Evolutionary conservation across 2,329 filamentous ascomycete species (phyloP).

Genomic region (Fusarium palustre): DNA sequence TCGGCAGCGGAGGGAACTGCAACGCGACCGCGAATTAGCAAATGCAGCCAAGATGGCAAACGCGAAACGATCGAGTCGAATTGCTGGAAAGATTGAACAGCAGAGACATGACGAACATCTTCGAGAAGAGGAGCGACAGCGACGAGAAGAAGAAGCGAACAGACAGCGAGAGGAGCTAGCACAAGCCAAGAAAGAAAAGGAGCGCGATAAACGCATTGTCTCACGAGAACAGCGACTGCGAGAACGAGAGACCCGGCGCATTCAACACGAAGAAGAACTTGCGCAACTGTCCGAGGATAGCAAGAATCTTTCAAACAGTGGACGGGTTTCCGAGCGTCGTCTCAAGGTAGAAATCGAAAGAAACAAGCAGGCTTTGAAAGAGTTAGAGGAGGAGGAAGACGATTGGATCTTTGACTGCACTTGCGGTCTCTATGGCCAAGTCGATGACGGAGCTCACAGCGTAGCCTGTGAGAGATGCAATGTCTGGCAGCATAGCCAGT

Average conservation of each 20-base stretch:
- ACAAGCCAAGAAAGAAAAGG: slow-evolving; percentile 70
- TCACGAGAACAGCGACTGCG: slow-evolving; percentile 87
- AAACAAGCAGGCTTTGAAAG: slow-evolving; percentile 79
- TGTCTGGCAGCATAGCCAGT: slow-evolving; percentile 97
- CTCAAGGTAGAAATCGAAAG: slow-evolving; percentile 86
- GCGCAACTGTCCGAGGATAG: slow-evolving; percentile 82
- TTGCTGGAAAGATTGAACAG: slow-evolving; percentile 84
- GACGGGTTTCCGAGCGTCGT: slow-evolving; percentile 80
- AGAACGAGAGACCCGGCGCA: slow-evolving; percentile 85
- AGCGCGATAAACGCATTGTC: slow-evolving; percentile 81
- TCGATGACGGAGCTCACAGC: slow-evolving; percentile 94
- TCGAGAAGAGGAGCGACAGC: slow-evolving; percentile 71
- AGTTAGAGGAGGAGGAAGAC: slow-evolving; percentile 79
- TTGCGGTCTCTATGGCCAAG: slow-evolving; percentile 89
- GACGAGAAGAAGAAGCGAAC: slow-evolving; percentile 67
- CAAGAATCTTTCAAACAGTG: slow-evolving; percentile 67
- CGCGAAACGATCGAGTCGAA: slow-evolving; percentile 91
- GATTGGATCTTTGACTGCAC: slow-evolving; percentile 96
- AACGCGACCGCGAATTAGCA: slow-evolving; percentile 81
- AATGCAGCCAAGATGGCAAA: slow-evolving; percentile 89
- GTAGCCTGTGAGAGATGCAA: slow-evolving; percentile 94
- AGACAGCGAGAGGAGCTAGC: slow-evolving; percentile 75
- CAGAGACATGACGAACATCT: slow-evolving; percentile 79
- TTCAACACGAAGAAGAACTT: slow-evolving; percentile 86
- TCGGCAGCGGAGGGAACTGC: slow-evolving; percentile 75